Evolutionary conservation across 208 protist genomes (phyloP).

Genomic region (Crithidia mellificae): DNA sequence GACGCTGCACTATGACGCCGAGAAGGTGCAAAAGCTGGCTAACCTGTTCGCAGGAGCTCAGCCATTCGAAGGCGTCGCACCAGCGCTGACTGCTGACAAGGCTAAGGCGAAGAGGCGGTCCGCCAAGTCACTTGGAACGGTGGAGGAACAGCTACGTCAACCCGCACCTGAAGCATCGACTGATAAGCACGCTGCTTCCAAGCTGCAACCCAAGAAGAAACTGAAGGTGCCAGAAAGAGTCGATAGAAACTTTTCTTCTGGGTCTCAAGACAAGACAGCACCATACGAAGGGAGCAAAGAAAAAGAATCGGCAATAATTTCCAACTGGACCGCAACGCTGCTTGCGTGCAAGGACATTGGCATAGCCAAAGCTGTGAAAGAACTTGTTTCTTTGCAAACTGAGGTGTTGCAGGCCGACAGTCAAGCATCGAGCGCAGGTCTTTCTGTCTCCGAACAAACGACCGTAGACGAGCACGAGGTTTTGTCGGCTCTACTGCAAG

Average conservation of each 20-base stretch:
- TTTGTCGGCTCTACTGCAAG: background rate
- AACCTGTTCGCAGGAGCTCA: conserved; percentile 14
- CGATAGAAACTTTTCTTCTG: no score
- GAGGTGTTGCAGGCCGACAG: background rate
- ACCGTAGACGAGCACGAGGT: background rate
- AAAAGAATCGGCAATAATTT: no score
- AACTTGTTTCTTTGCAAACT: background rate
- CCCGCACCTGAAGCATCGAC: no score
- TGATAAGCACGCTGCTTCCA: no score
- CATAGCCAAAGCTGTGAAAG: no score
- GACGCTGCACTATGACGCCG: conserved; percentile 23
- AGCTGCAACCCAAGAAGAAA: no score
- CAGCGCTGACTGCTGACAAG: background rate
- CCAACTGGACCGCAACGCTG: no score
- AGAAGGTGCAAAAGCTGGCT: conserved; percentile 23
- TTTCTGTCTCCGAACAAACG: background rate
- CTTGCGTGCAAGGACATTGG: no score
- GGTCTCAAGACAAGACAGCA: no score
- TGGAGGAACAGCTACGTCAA: conserved; percentile 14
- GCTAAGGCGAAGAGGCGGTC: no score
- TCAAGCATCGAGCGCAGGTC: background rate
- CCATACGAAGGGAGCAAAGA: no score
- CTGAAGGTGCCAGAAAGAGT: no score
- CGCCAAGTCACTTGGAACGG: background rate
- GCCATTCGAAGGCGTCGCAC: background rate